Percentiles rank a stretch among this genome's conserved stretches.
These are phyloP conservation scores for Erysiphe neolycopersici DNA, from an alignment of 2,329 filamentous ascomycete genomes.

Conservation along the genomic window DNA sequence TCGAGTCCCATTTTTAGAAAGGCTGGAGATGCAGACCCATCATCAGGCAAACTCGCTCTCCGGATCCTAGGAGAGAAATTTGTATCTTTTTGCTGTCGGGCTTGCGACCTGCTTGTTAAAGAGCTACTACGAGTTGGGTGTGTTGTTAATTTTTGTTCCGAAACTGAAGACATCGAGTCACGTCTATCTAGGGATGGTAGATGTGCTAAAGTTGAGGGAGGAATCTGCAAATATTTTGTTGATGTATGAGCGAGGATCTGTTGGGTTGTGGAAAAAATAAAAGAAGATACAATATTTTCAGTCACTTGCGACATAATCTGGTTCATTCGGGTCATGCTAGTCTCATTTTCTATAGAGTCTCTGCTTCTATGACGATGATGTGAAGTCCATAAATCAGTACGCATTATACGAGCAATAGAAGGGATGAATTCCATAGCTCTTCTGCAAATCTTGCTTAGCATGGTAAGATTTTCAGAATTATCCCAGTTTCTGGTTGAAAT, in stretches of 20 bases:
- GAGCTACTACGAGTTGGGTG: slow-evolving; percentile 40
- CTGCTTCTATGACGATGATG: slow-evolving; percentile 12
- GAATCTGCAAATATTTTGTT: slow-evolving; percentile 39
- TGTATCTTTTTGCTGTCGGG: slow-evolving; percentile 23
- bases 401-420: slow-evolving; percentile 50
- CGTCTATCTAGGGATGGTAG: slow-evolving; percentile 16
- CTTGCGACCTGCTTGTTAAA: slow-evolving; percentile 18
- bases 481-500: slow-evolving; percentile 22
- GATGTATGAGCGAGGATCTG: slow-evolving; percentile 53
- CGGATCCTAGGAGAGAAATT: slow-evolving; percentile 24
- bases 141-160: slow-evolving; percentile 44
- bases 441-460: slow-evolving; percentile 68
- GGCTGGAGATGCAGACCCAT: slow-evolving; percentile 17
- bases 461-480: slow-evolving; percentile 45
- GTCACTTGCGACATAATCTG: slow-evolving; percentile 25
- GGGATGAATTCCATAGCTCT: slow-evolving; percentile 66
- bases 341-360: not conserved
- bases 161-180: slow-evolving; percentile 34
- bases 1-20: slow-evolving; percentile 42
- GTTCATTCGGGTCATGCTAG: slow-evolving; percentile 6
- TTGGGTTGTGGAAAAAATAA: slow-evolving; percentile 49
- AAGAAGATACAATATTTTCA: slow-evolving; percentile 52
- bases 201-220: slow-evolving; percentile 25
- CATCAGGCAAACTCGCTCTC: slow-evolving; percentile 15
- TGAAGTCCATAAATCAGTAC: slow-evolving; percentile 47